phyloP scores from a whole-genome alignment of 1,284 basidiomycete genomes.

The Leccinum variabile region DNA sequence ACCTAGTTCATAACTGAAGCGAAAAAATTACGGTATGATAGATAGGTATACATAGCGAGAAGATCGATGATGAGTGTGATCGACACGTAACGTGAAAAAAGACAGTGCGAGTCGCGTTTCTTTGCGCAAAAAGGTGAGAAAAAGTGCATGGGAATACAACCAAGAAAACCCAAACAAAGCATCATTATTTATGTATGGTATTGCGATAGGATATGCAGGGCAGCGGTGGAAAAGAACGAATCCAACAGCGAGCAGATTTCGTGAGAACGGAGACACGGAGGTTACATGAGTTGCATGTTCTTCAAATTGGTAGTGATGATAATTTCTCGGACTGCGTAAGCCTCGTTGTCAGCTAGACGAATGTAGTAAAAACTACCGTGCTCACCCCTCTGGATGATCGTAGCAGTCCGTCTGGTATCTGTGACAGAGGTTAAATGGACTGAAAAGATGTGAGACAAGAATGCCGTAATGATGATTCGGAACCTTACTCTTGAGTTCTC shows the following conservation, averaged over 20 bases:
- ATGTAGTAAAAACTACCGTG: background rate
- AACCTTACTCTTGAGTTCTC: constrained; percentile 66
- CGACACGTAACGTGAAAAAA: constrained; percentile 8
- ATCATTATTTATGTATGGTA: background rate
- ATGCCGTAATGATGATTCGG: background rate
- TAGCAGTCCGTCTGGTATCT: constrained; percentile 58
- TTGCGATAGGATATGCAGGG: constrained; percentile 24
- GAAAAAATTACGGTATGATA: constrained; percentile 21
- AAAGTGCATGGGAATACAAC: constrained; percentile 20
- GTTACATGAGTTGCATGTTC: constrained; percentile 54
- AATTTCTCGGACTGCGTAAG: constrained; percentile 53
- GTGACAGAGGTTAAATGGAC: constrained; percentile 81
- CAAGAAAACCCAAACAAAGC: constrained; percentile 2
- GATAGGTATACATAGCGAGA: constrained; percentile 25
- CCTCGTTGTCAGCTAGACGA: background rate
- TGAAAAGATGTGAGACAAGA: constrained; percentile 31
- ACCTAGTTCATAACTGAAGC: constrained; percentile 4
- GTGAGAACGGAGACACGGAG: constrained; percentile 10
- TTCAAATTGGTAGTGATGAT: constrained; percentile 59
- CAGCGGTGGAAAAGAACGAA: constrained; percentile 5
- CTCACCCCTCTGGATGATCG: constrained; percentile 57
- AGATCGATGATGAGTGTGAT: background rate
- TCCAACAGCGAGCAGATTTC: constrained; percentile 1
- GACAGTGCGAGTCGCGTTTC: constrained; percentile 16
- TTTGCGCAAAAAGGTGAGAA: constrained; percentile 4